Evolutionary conservation across 768 basidiomycete species (phyloP), one percentile per base, ranked within the genome.

Genomic region (Naganishia onofrii): DNA sequence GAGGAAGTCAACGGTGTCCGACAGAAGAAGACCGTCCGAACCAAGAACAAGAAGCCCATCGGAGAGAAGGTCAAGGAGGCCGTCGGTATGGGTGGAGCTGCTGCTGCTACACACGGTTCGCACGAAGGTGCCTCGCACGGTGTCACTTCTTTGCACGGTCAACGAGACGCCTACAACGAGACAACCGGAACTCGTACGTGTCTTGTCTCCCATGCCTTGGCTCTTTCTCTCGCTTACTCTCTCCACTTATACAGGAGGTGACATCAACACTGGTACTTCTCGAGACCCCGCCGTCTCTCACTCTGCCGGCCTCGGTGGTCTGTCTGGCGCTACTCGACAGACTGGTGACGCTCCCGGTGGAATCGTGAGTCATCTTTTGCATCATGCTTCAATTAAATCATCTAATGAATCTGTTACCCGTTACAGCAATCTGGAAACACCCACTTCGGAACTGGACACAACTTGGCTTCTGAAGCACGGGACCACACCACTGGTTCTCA

Each of bases 311-410:
- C 29, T 32, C 21, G 65, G 51, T 32, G 68, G 68, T 34, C 19
- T 51, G 1, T 23, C 55, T 26, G 48, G 46, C 8, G 9, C 38
- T 5, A 46, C 23, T 13, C 46, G 32, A 29, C 53, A 56, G 52
- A 70, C 53, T 66, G 69, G 69, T 21, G 69, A 64, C 29, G 34
- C 23, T 54, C 42, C 60, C 26, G 69, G 69, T 42, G 69, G 69
- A 36, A 23, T 64, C 64, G 69, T 56, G 28, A 68, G 67, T 68
- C 26, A 9, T 13, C 3, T 15, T n/a, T n/a, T n/a, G n/a, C 5
- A 12, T 13, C 26, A 23, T 26, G 19, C 2, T 23, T 8, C 9
- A 2, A 29, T 46, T 28, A 48, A 7, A 53, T 44, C 23, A 42
- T n/a, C 51, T 54, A 26, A 54, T n/a, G 28, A 13, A 8, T 32